These are phyloP conservation scores for Henckelia pumila DNA, from an alignment of 257 asterid species.

Conservation along the genomic window DNA sequence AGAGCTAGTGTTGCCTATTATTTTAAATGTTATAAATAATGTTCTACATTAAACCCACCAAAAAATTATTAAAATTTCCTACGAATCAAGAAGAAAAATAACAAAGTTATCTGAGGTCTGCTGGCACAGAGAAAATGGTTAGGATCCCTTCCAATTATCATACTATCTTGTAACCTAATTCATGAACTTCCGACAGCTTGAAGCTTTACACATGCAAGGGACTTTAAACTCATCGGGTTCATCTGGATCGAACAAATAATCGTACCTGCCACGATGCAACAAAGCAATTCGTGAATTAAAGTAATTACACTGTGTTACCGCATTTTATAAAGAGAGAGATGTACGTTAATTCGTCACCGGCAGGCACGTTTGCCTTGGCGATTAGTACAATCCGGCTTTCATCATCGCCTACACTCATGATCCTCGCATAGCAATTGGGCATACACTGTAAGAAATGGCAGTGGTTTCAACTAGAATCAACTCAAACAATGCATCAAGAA, in stretches of 20 bases:
- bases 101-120: not conserved
- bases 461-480: conserved; percentile 1
- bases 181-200: conserved; percentile 78
- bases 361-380: conserved; percentile 78
- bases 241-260: conserved; percentile 89
- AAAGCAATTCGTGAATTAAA: conserved; percentile 1
- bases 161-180: conserved; percentile 45
- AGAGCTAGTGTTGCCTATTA: not conserved
- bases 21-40: too few species aligned
- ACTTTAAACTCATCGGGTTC: conserved; percentile 85
- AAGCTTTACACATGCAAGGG: conserved; percentile 89
- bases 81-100: not conserved
- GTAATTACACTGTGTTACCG: not conserved
- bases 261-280: conserved; percentile 62
- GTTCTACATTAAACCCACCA: not conserved
- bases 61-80: not conserved
- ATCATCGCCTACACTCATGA: conserved; percentile 93
- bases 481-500: not conserved
- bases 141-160: conserved; percentile 37
- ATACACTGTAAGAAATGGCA: conserved; percentile 56
- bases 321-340: conserved; percentile 22
- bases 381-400: conserved; percentile 99
- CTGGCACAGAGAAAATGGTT: conserved; percentile 22
- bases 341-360: conserved; percentile 93
- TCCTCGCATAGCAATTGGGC: conserved; percentile 99